Base-by-base conservation (phyloP, 202 grass and related monocot genomes). In the Dendrocalamus latiflorus region DNA sequence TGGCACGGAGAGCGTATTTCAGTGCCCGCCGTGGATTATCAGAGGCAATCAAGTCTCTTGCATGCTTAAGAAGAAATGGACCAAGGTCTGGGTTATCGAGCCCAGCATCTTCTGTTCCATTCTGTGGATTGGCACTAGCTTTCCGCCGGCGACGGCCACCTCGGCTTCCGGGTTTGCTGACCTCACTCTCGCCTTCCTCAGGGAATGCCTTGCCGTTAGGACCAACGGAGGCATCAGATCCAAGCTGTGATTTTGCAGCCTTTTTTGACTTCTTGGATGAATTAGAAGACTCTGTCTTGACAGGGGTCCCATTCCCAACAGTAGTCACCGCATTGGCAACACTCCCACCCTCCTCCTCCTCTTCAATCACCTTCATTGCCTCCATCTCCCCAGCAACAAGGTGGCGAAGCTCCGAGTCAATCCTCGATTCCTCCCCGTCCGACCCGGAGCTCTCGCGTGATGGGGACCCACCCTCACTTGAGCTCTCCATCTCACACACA, bases 311-410 rank as follows among this genome's bases (percentile, higher is more conserved):
- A 59, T 86, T 92, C n/a, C 70, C 88, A 47, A 66, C 80, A 65
- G 76, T 69, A 68, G 74, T 54, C n/a, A n/a, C 62, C 1, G 50
- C 88, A 80, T 87, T 95, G 24, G 85, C 69, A 49, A 48, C 65
- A 64, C 65, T 86, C 48, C 28, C 74, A 71, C 39, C 45, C 67
- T 25, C 64, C 45, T 98, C 96, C 87, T n/a, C n/a, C n/a, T n/a
- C n/a, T n/a, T 91, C 89, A 9, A 96, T 99, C 5, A 86, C 89
- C 84, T 88, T 91, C 74, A 99, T 84, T 34, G 93, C 97, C 34
- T 99, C 97, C 97, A 99, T 99, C 84, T 96, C 93, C 44, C 91
- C 97, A 41, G 93, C 97, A 39, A 99, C 97, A 68, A 99, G 91
- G 76, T 99, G 97, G 74, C 93, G 84, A 67, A 99, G 91, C 72